Evolutionary conservation across 2,329 filamentous ascomycete genomes (phyloP).

Genomic region (Laburnicola sp.): DNA sequence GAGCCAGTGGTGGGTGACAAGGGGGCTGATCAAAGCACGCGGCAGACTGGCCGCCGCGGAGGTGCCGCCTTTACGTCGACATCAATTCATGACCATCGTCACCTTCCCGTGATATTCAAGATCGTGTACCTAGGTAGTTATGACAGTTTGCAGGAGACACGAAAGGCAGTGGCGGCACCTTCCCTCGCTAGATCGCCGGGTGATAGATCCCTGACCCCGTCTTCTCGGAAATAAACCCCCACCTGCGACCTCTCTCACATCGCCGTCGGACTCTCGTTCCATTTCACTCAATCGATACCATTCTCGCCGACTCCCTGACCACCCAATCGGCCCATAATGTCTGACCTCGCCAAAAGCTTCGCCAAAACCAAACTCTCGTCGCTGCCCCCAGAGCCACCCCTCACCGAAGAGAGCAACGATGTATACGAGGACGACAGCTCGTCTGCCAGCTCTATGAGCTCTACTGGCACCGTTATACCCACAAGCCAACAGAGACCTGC

Average conservation of each 20-base stretch:
- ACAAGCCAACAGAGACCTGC: constrained; percentile 67
- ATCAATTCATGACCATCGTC: no score
- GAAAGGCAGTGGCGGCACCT: background rate
- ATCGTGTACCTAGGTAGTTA: no score
- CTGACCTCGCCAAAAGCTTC: constrained; percentile 77
- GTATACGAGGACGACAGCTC: constrained; percentile 53
- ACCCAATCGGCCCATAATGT: constrained; percentile 60
- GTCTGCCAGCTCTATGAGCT: constrained; percentile 81
- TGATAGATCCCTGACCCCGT: background rate
- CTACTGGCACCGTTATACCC: constrained; percentile 87
- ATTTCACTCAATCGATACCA: background rate
- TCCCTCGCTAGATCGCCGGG: constrained; percentile 3
- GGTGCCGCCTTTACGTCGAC: background rate
- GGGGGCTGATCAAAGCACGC: background rate
- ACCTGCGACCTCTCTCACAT: background rate
- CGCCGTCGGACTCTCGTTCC: background rate
- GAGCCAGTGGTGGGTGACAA: background rate
- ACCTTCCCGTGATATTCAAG: no score
- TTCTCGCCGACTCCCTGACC: background rate
- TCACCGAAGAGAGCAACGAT: constrained; percentile 53
- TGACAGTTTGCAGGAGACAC: background rate
- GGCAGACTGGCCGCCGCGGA: background rate
- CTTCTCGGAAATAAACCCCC: background rate
- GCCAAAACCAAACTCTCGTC: constrained; percentile 72
- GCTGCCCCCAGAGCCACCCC: constrained; percentile 58